Evolutionary conservation across 2,329 filamentous ascomycete species (phyloP).

Genomic region (Penicillium sp.): DNA sequence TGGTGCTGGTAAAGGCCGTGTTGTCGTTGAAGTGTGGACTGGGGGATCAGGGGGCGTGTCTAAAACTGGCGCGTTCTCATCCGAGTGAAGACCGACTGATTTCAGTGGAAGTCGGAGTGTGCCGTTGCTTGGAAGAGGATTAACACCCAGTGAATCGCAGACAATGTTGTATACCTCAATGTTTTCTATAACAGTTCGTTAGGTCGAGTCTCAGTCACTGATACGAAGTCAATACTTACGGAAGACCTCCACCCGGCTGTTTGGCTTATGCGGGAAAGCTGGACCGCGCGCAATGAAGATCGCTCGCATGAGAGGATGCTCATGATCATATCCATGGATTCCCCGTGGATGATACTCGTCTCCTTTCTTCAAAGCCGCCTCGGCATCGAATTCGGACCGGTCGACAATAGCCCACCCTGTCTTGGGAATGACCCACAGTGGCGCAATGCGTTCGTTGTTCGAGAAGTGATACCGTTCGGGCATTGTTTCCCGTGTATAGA

Average conservation of each 20-base stretch:
- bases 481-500: constrained; percentile 87
- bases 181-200: constrained; percentile 63
- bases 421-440: constrained; percentile 90
- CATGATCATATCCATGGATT: constrained; percentile 91
- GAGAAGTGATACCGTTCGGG: constrained; percentile 89
- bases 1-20: background rate
- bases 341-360: constrained; percentile 75
- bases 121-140: constrained; percentile 79
- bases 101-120: constrained; percentile 61
- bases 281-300: constrained; percentile 92
- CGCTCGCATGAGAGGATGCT: constrained; percentile 91
- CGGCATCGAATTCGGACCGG: constrained; percentile 73
- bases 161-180: constrained; percentile 93
- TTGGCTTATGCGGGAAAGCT: constrained; percentile 81
- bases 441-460: constrained; percentile 84
- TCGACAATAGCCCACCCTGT: constrained; percentile 90
- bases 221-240: constrained; percentile 60
- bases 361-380: constrained; percentile 62
- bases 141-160: constrained; percentile 78
- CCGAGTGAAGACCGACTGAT: constrained; percentile 47
- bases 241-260: constrained; percentile 76
- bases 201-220: background rate
- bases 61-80: constrained; percentile 33
- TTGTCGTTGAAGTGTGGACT: constrained; percentile 14
- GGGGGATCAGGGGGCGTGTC: constrained; percentile 38